These are phyloP conservation scores for Bocquillonia castaneifolia DNA, from an alignment of 441 rosid species.

Conservation along the genomic window DNA sequence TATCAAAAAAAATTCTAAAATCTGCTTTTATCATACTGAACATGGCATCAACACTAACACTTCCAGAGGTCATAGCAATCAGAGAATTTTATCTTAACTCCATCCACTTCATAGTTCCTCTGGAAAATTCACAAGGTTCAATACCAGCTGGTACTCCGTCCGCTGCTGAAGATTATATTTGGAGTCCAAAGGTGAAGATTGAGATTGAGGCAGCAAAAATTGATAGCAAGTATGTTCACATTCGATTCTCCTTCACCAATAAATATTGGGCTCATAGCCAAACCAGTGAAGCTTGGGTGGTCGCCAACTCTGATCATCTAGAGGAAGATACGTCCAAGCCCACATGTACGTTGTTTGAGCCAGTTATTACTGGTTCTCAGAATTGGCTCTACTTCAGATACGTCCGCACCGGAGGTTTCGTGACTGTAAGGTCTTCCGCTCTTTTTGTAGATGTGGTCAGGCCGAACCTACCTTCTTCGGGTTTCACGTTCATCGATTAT, in stretches of 20 bases:
- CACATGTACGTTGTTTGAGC: neutral
- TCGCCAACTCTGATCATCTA: neutral
- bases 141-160: neutral
- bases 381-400: neutral
- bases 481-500: neutral
- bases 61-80: too few relatives aligned
- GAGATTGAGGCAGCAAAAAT: neutral
- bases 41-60: too few relatives aligned
- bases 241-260: neutral
- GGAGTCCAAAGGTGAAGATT: neutral
- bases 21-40: too few relatives aligned
- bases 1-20: too few relatives aligned
- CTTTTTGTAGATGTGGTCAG: neutral
- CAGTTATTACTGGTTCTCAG: neutral
- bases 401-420: neutral
- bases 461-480: neutral
- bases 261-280: neutral
- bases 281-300: neutral
- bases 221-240: neutral
- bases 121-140: too few relatives aligned
- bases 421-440: neutral
- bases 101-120: too few relatives aligned
- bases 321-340: neutral
- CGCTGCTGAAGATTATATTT: neutral
- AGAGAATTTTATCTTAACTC: too few relatives aligned